These are phyloP conservation scores for Pyrenula aspistea DNA, from an alignment of 495 filamentous ascomycete species.

Conservation along the genomic window DNA sequence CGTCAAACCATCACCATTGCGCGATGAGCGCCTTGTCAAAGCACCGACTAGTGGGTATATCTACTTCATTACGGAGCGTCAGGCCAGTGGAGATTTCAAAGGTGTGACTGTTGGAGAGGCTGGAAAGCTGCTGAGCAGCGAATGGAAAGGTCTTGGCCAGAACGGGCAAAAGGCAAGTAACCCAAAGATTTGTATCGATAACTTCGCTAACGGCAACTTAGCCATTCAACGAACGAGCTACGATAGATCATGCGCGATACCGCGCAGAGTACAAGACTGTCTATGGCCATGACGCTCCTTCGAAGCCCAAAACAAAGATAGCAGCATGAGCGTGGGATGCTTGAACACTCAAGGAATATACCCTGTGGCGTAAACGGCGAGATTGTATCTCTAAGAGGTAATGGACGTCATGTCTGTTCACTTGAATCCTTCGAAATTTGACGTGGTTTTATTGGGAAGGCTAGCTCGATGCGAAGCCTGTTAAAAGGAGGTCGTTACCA, in stretches of 20 bases:
- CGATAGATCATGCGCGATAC: conserved; percentile 20
- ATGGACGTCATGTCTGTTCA: too few species aligned
- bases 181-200: neutral
- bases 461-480: too few species aligned
- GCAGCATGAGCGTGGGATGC: too few species aligned
- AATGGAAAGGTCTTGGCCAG: conserved; percentile 44
- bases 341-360: too few species aligned
- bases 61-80: conserved; percentile 35
- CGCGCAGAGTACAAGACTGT: conserved; percentile 18
- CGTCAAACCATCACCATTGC: conserved; percentile 15
- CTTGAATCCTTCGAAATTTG: too few species aligned
- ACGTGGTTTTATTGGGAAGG: too few species aligned
- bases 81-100: conserved; percentile 32
- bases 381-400: too few species aligned
- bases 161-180: conserved; percentile 43
- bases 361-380: too few species aligned
- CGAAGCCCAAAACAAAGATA: neutral
- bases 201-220: neutral
- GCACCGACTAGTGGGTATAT: conserved; percentile 21
- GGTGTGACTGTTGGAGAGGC: conserved; percentile 16
- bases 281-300: conserved; percentile 12
- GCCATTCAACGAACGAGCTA: neutral
- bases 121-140: conserved; percentile 18
- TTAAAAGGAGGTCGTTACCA: too few species aligned
- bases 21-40: conserved; percentile 51